phyloP scores from a whole-genome alignment of 2,329 filamentous ascomycete genomes.

The Fusarium protoensiforme region DNA sequence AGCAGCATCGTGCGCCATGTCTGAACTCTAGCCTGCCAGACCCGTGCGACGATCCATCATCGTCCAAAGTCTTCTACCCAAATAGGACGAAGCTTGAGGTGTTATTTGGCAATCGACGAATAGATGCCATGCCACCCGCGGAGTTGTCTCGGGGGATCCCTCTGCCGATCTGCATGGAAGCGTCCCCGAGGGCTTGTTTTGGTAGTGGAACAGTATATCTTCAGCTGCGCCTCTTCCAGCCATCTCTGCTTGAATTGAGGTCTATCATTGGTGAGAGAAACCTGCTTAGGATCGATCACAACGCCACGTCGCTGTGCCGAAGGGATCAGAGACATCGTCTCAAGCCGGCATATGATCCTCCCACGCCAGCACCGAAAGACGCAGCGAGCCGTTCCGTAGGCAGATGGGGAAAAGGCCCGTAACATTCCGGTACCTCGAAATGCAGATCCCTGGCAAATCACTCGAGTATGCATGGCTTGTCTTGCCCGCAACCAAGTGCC shows the following conservation, averaged over 20 bases:
- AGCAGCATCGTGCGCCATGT: background rate
- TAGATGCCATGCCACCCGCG: background rate
- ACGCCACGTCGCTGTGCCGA: background rate
- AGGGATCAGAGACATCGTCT: background rate
- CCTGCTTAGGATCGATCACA: background rate
- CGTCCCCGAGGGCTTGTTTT: background rate
- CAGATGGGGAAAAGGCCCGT: background rate
- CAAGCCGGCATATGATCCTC: background rate
- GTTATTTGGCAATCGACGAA: background rate
- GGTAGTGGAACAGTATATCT: background rate
- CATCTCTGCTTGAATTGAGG: background rate
- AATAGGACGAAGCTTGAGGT: background rate
- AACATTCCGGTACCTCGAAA: background rate
- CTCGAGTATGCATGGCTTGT: background rate
- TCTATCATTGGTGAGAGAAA: accelerated
- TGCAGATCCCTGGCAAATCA: background rate
- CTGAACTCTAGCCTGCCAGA: background rate
- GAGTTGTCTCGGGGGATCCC: background rate
- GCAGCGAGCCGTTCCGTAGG: background rate
- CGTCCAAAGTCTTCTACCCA: background rate
- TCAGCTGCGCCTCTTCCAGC: background rate
- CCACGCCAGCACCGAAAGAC: background rate
- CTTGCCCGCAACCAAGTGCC: background rate
- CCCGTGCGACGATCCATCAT: background rate
- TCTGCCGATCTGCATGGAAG: background rate